Percentiles rank a stretch among this genome's conserved stretches.
These are phyloP conservation scores for Hypomyces perniciosus DNA, from an alignment of 2,329 filamentous ascomycete species.

Conservation along the genomic window DNA sequence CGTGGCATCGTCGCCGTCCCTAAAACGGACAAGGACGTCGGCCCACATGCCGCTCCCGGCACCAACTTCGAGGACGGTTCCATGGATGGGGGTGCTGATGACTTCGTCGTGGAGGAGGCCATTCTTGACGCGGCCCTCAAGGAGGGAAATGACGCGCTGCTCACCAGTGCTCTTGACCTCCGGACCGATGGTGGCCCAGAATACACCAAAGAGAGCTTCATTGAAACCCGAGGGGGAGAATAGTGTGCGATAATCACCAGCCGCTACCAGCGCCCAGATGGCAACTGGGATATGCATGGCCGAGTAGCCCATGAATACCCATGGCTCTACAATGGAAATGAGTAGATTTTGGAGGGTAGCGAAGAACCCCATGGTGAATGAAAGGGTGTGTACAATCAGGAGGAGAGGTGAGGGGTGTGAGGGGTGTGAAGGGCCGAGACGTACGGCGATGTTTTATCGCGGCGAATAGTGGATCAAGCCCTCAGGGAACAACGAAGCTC, in stretches of 20 bases:
- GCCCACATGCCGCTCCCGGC: constrained; percentile 58
- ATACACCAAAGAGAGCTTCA: constrained; percentile 52
- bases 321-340: constrained; percentile 39
- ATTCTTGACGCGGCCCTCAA: constrained; percentile 41
- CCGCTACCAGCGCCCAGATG: constrained; percentile 35
- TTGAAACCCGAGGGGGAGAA: constrained; percentile 37
- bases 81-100: constrained; percentile 35
- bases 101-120: constrained; percentile 31
- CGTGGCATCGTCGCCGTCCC: constrained; percentile 10
- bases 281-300: constrained; percentile 47
- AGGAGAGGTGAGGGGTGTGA: background rate
- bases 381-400: background rate
- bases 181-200: constrained; percentile 54
- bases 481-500: background rate
- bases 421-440: background rate
- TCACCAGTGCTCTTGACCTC: constrained; percentile 37
- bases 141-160: constrained; percentile 44
- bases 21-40: constrained; percentile 39
- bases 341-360: constrained; percentile 21
- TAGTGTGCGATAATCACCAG: constrained; percentile 31
- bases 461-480: background rate
- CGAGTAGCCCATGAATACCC: constrained; percentile 46
- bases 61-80: constrained; percentile 56
- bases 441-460: background rate
- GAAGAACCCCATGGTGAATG: constrained; percentile 20